phyloP scores from a whole-genome alignment of 2,329 filamentous ascomycete genomes.

The Colletotrichum sp. region DNA sequence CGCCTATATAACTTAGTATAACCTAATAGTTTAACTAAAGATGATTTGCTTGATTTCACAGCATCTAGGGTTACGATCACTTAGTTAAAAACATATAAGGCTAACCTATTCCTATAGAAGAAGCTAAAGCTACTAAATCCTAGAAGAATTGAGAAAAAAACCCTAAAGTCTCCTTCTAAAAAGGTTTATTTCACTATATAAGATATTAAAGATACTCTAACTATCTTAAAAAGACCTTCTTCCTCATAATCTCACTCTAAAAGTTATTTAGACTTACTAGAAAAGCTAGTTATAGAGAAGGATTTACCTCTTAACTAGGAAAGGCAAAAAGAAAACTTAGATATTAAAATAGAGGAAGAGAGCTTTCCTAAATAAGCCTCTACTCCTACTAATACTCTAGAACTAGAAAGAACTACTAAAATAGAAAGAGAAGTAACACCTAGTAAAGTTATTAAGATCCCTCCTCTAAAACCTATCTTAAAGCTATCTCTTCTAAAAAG shows the following conservation, averaged over 20 bases:
- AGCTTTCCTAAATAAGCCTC: neutral
- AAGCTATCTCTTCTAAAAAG: neutral
- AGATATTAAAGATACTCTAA: neutral
- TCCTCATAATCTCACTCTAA: neutral
- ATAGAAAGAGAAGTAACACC: neutral
- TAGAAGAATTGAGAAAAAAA: neutral
- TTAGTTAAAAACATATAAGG: neutral
- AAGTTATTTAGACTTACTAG: neutral
- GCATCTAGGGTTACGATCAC: neutral
- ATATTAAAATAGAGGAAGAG: neutral
- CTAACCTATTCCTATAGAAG: neutral
- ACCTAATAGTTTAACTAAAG: neutral
- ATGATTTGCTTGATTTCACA: neutral
- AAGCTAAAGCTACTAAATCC: neutral
- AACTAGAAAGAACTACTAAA: neutral
- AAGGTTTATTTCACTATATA: neutral
- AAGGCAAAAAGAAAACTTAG: neutral
- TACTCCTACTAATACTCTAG: neutral
- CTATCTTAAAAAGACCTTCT: neutral
- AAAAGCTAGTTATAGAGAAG: neutral
- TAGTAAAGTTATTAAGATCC: neutral
- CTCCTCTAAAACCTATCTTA: neutral
- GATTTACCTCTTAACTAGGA: neutral
- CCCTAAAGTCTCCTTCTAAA: fast-evolving
- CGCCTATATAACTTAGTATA: neutral